Evolutionary conservation across 2,329 filamentous ascomycete genomes (phyloP), one percentile per base, ranked within the genome.

Genomic region (Hymenoscyphus occultus): DNA sequence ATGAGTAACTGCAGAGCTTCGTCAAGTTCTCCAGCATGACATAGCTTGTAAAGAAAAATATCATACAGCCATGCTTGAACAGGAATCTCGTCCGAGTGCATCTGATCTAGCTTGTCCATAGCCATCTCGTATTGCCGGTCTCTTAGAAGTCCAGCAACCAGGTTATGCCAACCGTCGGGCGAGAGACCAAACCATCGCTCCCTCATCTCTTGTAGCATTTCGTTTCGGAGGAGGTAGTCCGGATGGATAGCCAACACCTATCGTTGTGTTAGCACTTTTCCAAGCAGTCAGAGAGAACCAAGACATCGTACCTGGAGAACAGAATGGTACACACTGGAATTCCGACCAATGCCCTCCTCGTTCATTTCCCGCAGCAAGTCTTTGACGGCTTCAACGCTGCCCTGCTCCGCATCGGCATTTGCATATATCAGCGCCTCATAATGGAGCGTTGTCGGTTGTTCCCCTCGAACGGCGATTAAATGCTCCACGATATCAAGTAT

Each of bases 91-190:
- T 84, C 81, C 61, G 81, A 78, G 54, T 86, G 79, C 83, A 97
- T 86, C 28, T 84, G 78, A 45, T 91, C 88, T 54, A 97, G 77
- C 69, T 86, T 86, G 61, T 85, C 82, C 65, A 96, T 80, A 1
- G 92, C 93, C 68, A 93, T 80, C 78, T 98, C 95, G 68, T 92
- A 88, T 72, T 96, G 90, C 0, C 87, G 86, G 71, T 97, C 93
- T 22, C 93, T 85, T 42, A 98, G 81, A 65, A 96, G 78, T 0
- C 92, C 92, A 10, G 92, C 78, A 1, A 90, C 84, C 22, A 96
- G 81, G 73, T 85, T 86, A 71, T 90, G 85, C 74, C 84, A 85
- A 9, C 87, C 89, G 6, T 83, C 80, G 12, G 82, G 83, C 54
- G 82, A 86, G 9, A 91, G 78, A 9, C 80, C 79, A 61, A 90